Evolutionary conservation across 331 rosid genomes (phyloP).

Genomic region (Ulmus americana): DNA sequence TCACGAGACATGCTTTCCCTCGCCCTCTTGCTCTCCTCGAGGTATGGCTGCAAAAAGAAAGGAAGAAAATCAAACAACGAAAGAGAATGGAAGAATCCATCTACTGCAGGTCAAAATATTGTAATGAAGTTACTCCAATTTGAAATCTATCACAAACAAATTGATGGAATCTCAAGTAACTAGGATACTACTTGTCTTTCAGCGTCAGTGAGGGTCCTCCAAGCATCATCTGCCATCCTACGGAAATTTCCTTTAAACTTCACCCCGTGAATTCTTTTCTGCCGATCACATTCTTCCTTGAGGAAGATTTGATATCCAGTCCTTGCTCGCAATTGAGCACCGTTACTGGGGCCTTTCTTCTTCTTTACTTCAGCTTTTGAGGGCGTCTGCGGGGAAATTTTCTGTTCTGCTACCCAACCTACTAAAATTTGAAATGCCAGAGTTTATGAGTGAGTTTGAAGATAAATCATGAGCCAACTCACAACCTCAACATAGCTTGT

Average conservation of each 20-base stretch:
- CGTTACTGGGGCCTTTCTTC: background rate
- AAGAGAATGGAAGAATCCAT: background rate
- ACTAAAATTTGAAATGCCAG: conserved; percentile 1
- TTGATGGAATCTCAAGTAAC: background rate
- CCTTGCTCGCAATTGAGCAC: conserved; percentile 3
- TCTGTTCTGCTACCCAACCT: conserved; percentile 16
- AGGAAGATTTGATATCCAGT: conserved; percentile 30
- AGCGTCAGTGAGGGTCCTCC: conserved; percentile 23
- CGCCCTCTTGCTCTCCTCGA: conserved; percentile 29
- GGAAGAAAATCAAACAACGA: background rate
- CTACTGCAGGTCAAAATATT: background rate
- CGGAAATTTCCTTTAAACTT: conserved; percentile 8
- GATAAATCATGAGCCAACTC: background rate
- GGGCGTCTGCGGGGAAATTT: conserved; percentile 13
- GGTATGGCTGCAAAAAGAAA: conserved; percentile 21
- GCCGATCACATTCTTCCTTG: conserved; percentile 26
- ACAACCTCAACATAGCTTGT: background rate
- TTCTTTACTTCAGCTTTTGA: conserved; percentile 6
- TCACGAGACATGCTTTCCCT: conserved; percentile 10
- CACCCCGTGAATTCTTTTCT: conserved; percentile 1
- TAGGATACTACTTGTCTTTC: conserved; percentile 22
- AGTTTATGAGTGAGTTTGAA: background rate
- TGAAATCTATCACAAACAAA: background rate
- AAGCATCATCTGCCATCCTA: conserved; percentile 19
- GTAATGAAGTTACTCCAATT: background rate